Base-by-base conservation (phyloP, 495 filamentous ascomycete genomes). In the Penicillium paxilli region DNA sequence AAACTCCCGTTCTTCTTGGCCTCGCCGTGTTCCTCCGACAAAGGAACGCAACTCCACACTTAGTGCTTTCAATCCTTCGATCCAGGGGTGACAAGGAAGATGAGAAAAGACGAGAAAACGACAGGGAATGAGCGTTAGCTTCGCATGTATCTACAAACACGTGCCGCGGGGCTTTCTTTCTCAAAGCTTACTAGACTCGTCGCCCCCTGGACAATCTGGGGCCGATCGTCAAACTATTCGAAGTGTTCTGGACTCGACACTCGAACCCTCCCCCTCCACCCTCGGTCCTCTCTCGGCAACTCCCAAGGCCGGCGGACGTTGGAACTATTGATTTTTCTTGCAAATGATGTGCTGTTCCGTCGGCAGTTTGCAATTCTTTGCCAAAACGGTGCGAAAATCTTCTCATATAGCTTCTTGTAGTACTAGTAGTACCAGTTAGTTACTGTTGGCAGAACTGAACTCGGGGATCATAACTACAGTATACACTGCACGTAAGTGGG, bases 191-290 rank as follows among this genome's bases (percentile, higher is more conserved):
- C 38, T 42, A 42, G 38, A 23, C 20, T 23, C 14, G 35, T 16
- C 38, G 32, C 37, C 44, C 44, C n/a, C 47, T 42, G 40, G 22
- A 32, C 28, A 42, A 47, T 16, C 17, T 9, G 26, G 26, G 30
- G 44, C 7, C 42, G 51, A 48, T 53, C 51, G 40, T 47, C 30
- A 41, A 46, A 32, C 38, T 38, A 17, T 38, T 47, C 24, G 20
- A 20, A 23, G 28, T 40, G 44, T 38, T 54, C 51, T 53, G 42
- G 51, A 53, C 51, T 47, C 28, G 21, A 46, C 23, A 21, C 33
- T 37, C 33, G 33, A 37, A n/a, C 33, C 16, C 16, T 14, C 32
- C 32, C 4, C 4, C 7, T 14, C 24, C 37, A 24, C 23, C 11
- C 32, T 21, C 33, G 26, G 41, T 25, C 19, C 16, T 19, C 42